Evolutionary conservation across 768 basidiomycete species (phyloP), one percentile per base, ranked within the genome.

Genomic region (Tylopilus rubrobrunneus): DNA sequence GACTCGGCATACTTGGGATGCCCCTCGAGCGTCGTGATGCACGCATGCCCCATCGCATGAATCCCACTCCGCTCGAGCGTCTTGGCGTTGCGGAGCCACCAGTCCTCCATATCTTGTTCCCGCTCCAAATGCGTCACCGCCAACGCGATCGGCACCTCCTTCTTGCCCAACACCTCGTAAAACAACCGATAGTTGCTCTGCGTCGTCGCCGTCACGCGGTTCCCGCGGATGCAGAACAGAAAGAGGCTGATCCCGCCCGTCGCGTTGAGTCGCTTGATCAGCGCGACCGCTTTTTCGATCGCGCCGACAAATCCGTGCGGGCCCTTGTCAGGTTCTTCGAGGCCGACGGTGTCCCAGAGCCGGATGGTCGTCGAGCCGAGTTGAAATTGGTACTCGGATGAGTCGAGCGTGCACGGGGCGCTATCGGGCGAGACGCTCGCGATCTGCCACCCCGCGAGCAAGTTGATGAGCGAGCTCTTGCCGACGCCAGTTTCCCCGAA

Each of bases 61-160:
- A 71, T 62, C 0, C 62, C 52, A n/a, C 50, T 57, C 44, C 23
- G 49, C 27, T 62, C 58, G 12, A 71, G 49, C 28, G 48, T 52
- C 46, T 53, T 56, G 25, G 43, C 49, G 19, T 71, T 70, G 5
- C 62, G 52, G 0, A 37, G 50, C 71, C 70, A 71, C 70, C 71
- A 71, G 1, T 56, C 61, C 47, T 71, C 71, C 70, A 72, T 71
- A 29, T 62, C 52, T 2, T 17, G 21, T 21, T 71, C 65, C 19
- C 67, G 49, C 55, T 75, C 76, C 21, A 77, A 63, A 25, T 76
- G 73, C 0, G 73, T 77, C 29, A 78, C 62, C 1, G 68, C 73
- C 7, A 78, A 52, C 9, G 73, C 64, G 21, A 72, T 67, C 0
- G 76, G 76, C 7, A 78, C 77, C 15, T 68, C 54, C 14, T 65